These are phyloP conservation scores for Trichocladium uniseriatum DNA, from an alignment of 495 filamentous ascomycete genomes.

Conservation along the genomic window DNA sequence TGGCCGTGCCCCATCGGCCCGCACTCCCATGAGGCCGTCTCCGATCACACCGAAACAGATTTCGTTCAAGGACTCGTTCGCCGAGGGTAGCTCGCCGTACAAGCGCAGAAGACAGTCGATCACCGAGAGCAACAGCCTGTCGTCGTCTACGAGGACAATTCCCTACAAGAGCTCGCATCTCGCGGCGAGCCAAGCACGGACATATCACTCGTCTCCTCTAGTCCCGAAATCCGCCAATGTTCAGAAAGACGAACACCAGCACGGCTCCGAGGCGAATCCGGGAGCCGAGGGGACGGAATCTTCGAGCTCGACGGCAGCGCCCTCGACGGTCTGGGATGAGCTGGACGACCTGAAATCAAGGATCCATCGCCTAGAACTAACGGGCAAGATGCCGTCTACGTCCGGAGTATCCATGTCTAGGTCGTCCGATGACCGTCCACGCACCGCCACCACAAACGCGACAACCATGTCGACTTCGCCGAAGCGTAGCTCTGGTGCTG, in stretches of 20 bases:
- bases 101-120: slow-evolving; percentile 30
- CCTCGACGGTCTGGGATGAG: slow-evolving; percentile 96
- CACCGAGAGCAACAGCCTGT: slow-evolving; percentile 27
- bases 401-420: slow-evolving; percentile 70
- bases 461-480: slow-evolving; percentile 88
- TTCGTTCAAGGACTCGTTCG: slow-evolving; percentile 32
- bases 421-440: slow-evolving; percentile 68
- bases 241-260: slow-evolving; percentile 27
- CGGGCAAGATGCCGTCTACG: slow-evolving; percentile 73
- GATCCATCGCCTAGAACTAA: slow-evolving; percentile 84
- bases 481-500: slow-evolving; percentile 49
- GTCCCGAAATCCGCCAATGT: slow-evolving; percentile 38
- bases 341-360: slow-evolving; percentile 91
- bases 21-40: slow-evolving; percentile 26
- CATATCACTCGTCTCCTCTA: slow-evolving; percentile 48
- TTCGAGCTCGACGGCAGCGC: slow-evolving; percentile 72
- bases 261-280: slow-evolving; percentile 23
- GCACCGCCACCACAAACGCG: slow-evolving; percentile 86
- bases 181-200: slow-evolving; percentile 44
- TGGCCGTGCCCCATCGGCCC: slow-evolving; percentile 12
- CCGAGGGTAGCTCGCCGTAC: slow-evolving; percentile 38
- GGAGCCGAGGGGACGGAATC: slow-evolving; percentile 63
- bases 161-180: slow-evolving; percentile 47
- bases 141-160: slow-evolving; percentile 25
- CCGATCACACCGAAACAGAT: slow-evolving; percentile 35